Base-by-base conservation (phyloP, 1,284 basidiomycete genomes). In the Thelephora terrestris region DNA sequence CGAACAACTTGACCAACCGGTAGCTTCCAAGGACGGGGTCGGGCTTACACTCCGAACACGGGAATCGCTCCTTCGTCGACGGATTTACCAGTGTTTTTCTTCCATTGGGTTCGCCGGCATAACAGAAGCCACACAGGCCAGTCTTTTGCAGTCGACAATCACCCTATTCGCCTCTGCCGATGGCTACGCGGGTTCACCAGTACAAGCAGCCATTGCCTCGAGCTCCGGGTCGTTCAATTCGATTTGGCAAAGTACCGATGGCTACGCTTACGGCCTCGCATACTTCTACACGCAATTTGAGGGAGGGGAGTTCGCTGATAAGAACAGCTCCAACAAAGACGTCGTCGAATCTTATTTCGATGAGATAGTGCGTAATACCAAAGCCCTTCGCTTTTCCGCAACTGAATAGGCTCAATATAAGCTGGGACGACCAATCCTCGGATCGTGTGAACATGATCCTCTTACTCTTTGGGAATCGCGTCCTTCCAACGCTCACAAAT, bases 231-330 rank as follows among this genome's bases (percentile, higher is more conserved):
- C 79, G 1, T 95, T 96, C 62, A 83, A 80, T 4, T 81, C 76
- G 12, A 75, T 99, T 6, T 98, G 96, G 95, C 79, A 86, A 51
- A 78, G 80, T 48, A 71, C 76, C 0, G 95, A 98, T 61, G 91
- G 91, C 0, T 95, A 93, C 63, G 93, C 86, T 0, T 95, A 91
- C 65, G 96, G 95, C 3, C 79, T 98, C 9, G 92, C 91, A 1
- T 65, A 71, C 47, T 64, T 55, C 50, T 64, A 52, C 52, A 64
- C 57, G 21, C 48, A 48, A 14, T 46, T 50, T 5, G 67, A 65
- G 40, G 61, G 66, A 44, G 54, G 61, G 45, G 64, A 58, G 34
- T 56, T 60, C 10, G 20, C 39, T n/a, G 67, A 62, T 32, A 73
- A 74, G 38, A 78, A 86, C 53, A 74, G 75, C 57, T 64, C 88